Evolutionary conservation across 2,329 filamentous ascomycete genomes (phyloP).

Genomic region (Ophiostoma sp.): DNA sequence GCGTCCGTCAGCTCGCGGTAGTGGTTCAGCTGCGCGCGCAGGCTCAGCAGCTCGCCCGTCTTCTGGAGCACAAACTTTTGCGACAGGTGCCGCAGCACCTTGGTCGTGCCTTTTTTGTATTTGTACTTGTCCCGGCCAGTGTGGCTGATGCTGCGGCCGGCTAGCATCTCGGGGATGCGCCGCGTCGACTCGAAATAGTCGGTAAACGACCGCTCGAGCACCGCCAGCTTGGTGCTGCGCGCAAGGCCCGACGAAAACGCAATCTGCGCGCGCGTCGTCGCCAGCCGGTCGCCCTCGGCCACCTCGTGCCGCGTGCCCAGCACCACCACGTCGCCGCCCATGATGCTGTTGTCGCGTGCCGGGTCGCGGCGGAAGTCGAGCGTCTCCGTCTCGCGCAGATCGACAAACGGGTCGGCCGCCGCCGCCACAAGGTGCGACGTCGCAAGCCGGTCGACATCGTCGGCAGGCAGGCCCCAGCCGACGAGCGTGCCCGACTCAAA

Average conservation of each 20-base stretch:
- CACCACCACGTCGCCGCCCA: constrained; percentile 86
- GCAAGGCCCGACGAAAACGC: constrained; percentile 94
- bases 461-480: constrained; percentile 78
- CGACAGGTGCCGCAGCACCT: constrained; percentile 50
- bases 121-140: not conserved
- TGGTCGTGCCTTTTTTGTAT: not conserved
- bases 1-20: constrained; percentile 96
- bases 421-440: constrained; percentile 69
- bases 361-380: constrained; percentile 79
- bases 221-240: constrained; percentile 86
- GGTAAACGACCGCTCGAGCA: constrained; percentile 76
- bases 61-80: constrained; percentile 82
- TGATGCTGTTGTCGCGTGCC: constrained; percentile 64
- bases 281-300: constrained; percentile 43
- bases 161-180: constrained; percentile 72
- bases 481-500: constrained; percentile 94
- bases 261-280: constrained; percentile 79
- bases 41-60: constrained; percentile 82
- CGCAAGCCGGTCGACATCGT: constrained; percentile 63
- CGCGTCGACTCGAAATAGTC: constrained; percentile 84
- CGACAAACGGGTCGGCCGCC: constrained; percentile 65
- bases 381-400: constrained; percentile 77
- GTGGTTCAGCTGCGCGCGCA: constrained; percentile 89
- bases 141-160: constrained; percentile 39
- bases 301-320: constrained; percentile 66